A percentile compares a stretch with the other conserved stretches of the same genome.
phyloP scores from a whole-genome alignment of 768 basidiomycete species.

The Boletus patriciae region DNA sequence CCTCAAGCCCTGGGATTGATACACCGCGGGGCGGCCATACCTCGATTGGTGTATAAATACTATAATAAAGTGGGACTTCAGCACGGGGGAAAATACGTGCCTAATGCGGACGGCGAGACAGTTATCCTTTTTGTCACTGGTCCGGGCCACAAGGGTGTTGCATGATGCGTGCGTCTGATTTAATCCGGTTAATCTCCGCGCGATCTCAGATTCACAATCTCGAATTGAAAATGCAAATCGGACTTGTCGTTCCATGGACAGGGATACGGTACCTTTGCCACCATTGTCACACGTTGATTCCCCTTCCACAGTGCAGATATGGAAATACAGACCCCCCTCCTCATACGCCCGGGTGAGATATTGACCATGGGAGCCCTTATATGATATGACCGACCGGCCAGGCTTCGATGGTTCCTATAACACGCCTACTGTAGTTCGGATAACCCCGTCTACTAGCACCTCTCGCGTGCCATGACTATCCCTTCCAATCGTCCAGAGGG shows the following conservation, averaged over 20 bases:
- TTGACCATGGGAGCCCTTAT: not conserved
- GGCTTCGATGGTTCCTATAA: slow-evolving; percentile 7
- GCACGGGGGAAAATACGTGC: slow-evolving; percentile 1
- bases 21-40: not conserved
- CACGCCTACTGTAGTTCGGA: not conserved
- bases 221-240: slow-evolving; percentile 21
- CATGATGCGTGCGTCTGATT: not conserved
- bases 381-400: slow-evolving; percentile 10
- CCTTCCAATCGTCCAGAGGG: slow-evolving; percentile 1
- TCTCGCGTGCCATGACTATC: slow-evolving; percentile 18
- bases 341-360: not conserved
- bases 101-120: not conserved
- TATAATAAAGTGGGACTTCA: not conserved
- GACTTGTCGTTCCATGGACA: slow-evolving; percentile 15
- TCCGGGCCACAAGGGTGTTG: slow-evolving; percentile 18
- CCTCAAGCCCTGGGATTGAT: not conserved
- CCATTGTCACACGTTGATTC: not conserved
- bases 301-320: not conserved
- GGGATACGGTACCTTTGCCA: not conserved
- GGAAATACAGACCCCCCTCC: slow-evolving; percentile 2
- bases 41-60: not conserved
- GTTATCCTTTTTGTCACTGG: not conserved
- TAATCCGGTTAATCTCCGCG: slow-evolving; percentile 23
- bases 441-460: not conserved
- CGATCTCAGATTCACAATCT: slow-evolving; percentile 30